Evolutionary conservation across 805 yeast species (phyloP), one percentile per base, ranked within the genome.

Genomic region (Clavispora fructus): DNA sequence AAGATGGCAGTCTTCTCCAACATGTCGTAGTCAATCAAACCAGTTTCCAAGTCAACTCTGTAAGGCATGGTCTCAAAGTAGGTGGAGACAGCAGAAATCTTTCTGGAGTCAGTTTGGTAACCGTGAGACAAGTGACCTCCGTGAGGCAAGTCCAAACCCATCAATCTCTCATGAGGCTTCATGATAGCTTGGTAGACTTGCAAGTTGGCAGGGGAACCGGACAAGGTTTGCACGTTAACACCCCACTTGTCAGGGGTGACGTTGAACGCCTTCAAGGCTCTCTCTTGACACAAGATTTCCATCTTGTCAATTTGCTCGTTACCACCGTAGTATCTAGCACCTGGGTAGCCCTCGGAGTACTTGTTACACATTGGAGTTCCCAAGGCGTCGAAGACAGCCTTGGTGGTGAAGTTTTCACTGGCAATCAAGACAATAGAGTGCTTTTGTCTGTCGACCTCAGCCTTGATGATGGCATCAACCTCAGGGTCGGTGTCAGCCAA

Each of bases 41-140:
- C 99, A 51, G 99, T 94, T 59, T 79, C 82, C 63, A 84, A 85
- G 63, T 94, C 79, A 49, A 94, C 91, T 71, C 97, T 83, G 79
- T 94, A 94, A 43, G 99, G 99, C 96, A 94, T 90, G 51, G 98
- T 92, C 76, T 91, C 96, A 68, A 94, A 94, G 69, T 94, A 94
- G 55, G 94, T 92, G 42, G 98, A 90, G 47, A 94, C 92, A 50
- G 90, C 95, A 53, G 97, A 88, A 65, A 94, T 94, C 77, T 91
- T 91, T 70, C 92, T 81, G 58, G 89, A 74, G 60, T 85, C 90
- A 47, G 98, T 92, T 70, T 94, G 98, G 75, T 94, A 94, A 58
- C 99, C 99, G 71, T 94, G 99, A 46, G 97, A 89, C 69, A 94
- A 79, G 69, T 94, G 99, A 61, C 99, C 99, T 62, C 99, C 99